Conservation (phyloP, 1,284 basidiomycete genomes). For the Anthracocystis panici-leucophaei region DNA sequence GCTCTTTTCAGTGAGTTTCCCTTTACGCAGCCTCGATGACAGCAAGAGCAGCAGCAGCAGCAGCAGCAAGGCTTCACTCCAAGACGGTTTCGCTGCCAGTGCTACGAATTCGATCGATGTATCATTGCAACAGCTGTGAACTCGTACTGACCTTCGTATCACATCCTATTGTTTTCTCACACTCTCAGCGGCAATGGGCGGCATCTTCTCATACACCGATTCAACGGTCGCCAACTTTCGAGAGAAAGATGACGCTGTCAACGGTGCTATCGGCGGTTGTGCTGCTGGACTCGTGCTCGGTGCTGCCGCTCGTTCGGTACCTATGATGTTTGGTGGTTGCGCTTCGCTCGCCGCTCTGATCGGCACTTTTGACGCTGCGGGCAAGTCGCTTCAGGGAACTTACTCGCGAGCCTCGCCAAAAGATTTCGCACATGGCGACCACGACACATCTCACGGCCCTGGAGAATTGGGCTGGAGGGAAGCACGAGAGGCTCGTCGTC, state of each 20-base stretch:
- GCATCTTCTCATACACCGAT: constrained; percentile 85
- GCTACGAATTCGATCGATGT: too few species aligned
- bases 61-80: too few species aligned
- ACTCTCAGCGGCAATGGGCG: constrained; percentile 81
- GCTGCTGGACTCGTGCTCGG: constrained; percentile 93
- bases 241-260: constrained; percentile 83
- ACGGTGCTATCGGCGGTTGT: constrained; percentile 88
- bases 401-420: constrained; percentile 45
- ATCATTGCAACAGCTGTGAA: not conserved
- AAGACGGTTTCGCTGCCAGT: too few species aligned
- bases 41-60: too few species aligned
- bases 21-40: not conserved
- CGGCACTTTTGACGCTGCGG: constrained; percentile 86
- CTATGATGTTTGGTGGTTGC: constrained; percentile 84
- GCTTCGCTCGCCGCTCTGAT: constrained; percentile 82
- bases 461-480: constrained; percentile 70
- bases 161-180: not conserved
- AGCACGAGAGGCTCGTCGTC: constrained; percentile 70
- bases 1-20: constrained; percentile 76
- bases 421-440: constrained; percentile 34
- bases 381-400: constrained; percentile 70
- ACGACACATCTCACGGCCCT: constrained; percentile 64
- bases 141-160: not conserved
- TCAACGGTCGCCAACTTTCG: constrained; percentile 83
- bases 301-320: constrained; percentile 85